phyloP scores from a whole-genome alignment of 2,329 filamentous ascomycete species.

The Penicillium freii region DNA sequence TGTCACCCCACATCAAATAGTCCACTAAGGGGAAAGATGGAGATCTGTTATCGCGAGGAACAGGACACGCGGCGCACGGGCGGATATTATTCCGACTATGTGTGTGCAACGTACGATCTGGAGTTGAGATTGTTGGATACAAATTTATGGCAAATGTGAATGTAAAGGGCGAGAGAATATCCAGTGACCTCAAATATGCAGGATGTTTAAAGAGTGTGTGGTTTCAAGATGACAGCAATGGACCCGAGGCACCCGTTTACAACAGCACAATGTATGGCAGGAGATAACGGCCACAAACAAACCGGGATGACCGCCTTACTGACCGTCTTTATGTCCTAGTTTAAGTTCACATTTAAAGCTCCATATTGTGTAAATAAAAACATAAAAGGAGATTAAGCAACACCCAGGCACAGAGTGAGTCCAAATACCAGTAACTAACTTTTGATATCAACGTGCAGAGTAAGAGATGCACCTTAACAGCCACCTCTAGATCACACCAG shows the following conservation, averaged over 20 bases:
- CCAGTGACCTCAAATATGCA: neutral
- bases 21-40: constrained; percentile 17
- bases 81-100: constrained; percentile 36
- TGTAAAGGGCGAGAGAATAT: neutral
- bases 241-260: neutral
- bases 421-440: rapidly evolving
- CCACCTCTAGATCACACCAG: neutral
- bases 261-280: neutral
- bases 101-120: neutral
- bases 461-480: too few species aligned
- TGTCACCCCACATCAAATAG: constrained; percentile 29
- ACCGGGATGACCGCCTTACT: neutral
- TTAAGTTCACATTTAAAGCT: neutral
- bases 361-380: neutral
- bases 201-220: neutral
- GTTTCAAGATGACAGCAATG: neutral
- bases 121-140: constrained; percentile 3
- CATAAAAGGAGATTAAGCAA: neutral
- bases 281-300: neutral
- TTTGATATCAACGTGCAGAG: too few species aligned
- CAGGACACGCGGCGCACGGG: constrained; percentile 32
- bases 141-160: neutral
- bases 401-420: rapidly evolving
- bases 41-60: constrained; percentile 22
- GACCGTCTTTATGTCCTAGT: neutral